Base-by-base conservation (phyloP, 495 filamentous ascomycete genomes). In the Penicillium cataractarum region DNA sequence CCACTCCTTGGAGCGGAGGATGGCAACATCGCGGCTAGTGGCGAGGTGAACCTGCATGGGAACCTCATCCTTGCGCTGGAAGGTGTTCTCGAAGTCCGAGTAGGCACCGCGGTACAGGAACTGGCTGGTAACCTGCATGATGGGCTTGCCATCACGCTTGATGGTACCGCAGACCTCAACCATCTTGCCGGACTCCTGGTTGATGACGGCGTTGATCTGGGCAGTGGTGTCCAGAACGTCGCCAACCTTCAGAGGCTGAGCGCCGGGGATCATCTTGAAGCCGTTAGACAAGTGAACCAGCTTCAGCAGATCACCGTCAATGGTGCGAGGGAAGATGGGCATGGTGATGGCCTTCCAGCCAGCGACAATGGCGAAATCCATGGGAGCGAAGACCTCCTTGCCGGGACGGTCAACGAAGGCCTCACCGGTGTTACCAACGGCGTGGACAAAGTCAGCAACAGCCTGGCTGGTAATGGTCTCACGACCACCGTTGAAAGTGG, bases 271-370 rank as follows among this genome's bases (percentile, higher is more conserved):
- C 96, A 99, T 98, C 63, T 96, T 90, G 88, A 98, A 98, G 53
- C 90, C 87, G 71, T 98, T 99, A 42, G 93, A 97, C 44, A 99
- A 77, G 79, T 99, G 95, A 17, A 99, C 93, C 46, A 99, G 87
- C 77, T 92, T 95, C 48, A 99, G 83, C 40, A 99, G 83, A 73
- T 99, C 95, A 46, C 95, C 95, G 66, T 99, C 94, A 63, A 98
- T 96, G 61, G 85, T 90, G 59, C 90, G 86, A 62, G 95, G 95
- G 84, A 99, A 98, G 73, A 98, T 97, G 0, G 95, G 94, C 82
- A 97, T 97, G 24, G 91, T 97, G 74, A 99, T 97, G 42, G 95
- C 95, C 76, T 99, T 97, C 95, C 95, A 99, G 62, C 95, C 95
- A 19, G 96, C 92, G 27, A 99, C 95, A 62, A 99, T 98, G 59